Conservation (phyloP, 2,329 filamentous ascomycete genomes). For the Paramyrothecium sp. region DNA sequence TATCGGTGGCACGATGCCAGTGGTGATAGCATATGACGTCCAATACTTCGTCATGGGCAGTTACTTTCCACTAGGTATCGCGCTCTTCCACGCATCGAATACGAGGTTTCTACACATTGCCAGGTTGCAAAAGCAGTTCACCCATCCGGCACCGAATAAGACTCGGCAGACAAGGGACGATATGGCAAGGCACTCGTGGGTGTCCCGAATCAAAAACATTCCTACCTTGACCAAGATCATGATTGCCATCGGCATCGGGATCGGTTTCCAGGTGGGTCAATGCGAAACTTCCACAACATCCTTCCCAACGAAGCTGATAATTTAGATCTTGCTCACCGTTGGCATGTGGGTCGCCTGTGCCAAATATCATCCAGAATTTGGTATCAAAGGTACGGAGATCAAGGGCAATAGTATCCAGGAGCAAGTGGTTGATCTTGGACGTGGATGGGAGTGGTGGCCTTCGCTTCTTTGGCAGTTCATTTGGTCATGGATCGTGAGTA, state of each 20-base stretch:
- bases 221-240: conserved; percentile 45
- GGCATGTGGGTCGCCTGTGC: conserved; percentile 60
- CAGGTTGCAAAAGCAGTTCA: conserved; percentile 42
- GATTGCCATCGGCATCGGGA: conserved; percentile 48
- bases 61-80: conserved; percentile 62
- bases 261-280: conserved; percentile 50
- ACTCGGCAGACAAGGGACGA: neutral
- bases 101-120: conserved; percentile 58
- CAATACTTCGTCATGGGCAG: conserved; percentile 66
- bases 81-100: conserved; percentile 64
- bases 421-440: conserved; percentile 38
- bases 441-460: conserved; percentile 65
- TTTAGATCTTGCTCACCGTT: conserved; percentile 54
- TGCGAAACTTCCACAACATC: neutral
- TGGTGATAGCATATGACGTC: conserved; percentile 32
- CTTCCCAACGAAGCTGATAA: neutral
- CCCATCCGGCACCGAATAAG: conserved; percentile 5
- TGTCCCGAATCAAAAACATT: conserved; percentile 25
- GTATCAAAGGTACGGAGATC: conserved; percentile 55
- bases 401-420: conserved; percentile 24
- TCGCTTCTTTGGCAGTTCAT: conserved; percentile 60
- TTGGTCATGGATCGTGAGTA: conserved; percentile 55
- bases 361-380: conserved; percentile 60
- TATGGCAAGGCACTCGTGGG: conserved; percentile 9
- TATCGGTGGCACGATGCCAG: conserved; percentile 37